A percentile compares a stretch with the other conserved stretches of the same genome.
These are phyloP conservation scores for Lipomyces sp. DNA, from an alignment of 805 yeast genomes.

Conservation along the genomic window DNA sequence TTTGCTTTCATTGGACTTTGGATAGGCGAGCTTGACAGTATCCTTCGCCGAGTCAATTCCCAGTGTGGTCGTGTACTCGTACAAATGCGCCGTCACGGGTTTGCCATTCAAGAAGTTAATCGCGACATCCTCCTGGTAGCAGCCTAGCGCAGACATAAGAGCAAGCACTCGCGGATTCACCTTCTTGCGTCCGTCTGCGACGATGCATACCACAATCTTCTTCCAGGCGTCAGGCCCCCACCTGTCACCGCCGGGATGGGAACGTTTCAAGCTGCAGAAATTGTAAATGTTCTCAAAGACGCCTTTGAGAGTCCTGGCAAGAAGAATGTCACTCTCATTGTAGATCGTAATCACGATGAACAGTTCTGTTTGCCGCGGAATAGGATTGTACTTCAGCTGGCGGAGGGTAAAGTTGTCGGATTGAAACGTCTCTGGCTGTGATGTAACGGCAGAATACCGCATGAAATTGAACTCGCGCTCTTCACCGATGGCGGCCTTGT, in stretches of 20 bases:
- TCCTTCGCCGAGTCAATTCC: constrained; percentile 67
- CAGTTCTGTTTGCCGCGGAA: constrained; percentile 80
- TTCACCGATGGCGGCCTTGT: constrained; percentile 39
- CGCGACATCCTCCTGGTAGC: constrained; percentile 94
- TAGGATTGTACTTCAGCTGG: constrained; percentile 61
- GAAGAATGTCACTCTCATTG: constrained; percentile 77
- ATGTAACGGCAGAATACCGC: constrained; percentile 90
- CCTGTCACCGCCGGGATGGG: constrained; percentile 42
- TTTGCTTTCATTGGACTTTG: constrained; percentile 35
- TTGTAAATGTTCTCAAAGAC: constrained; percentile 82
- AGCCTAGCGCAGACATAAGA: constrained; percentile 79
- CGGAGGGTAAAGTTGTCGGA: constrained; percentile 69
- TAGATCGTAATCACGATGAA: constrained; percentile 85
- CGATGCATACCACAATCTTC: constrained; percentile 82
- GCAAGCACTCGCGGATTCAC: constrained; percentile 76
- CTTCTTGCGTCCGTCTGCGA: constrained; percentile 88
- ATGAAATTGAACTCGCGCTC: constrained; percentile 73
- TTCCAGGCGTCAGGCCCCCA: constrained; percentile 99
- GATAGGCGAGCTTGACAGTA: constrained; percentile 50
- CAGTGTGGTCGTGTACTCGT: constrained; percentile 89
- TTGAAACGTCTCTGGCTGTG: constrained; percentile 75
- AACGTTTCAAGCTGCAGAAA: constrained; percentile 58
- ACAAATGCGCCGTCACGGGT: constrained; percentile 79
- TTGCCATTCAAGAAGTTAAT: constrained; percentile 82
- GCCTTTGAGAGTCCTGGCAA: constrained; percentile 86